These are phyloP conservation scores for Coemansia sp. DNA, from an alignment of 192 early-diverging fungal species.

Conservation along the genomic window DNA sequence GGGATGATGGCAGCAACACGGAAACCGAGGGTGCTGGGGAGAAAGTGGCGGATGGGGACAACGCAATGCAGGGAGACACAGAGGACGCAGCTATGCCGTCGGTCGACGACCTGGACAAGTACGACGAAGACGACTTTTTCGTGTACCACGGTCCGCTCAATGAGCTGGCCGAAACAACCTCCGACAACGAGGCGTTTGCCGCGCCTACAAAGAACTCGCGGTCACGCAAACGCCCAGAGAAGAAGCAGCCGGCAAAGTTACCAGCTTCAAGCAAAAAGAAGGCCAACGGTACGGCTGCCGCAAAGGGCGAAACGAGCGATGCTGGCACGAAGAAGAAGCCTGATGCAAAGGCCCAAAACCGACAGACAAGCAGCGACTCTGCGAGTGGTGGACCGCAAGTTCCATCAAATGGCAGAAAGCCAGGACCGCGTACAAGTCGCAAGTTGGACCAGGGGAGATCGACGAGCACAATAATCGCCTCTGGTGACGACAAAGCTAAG, in stretches of 20 bases:
- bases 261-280: slow-evolving; percentile 18
- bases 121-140: slow-evolving; percentile 52
- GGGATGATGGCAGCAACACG: slow-evolving; percentile 37
- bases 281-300: slow-evolving; percentile 15
- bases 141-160: slow-evolving; percentile 54
- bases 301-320: slow-evolving; percentile 22
- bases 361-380: slow-evolving; percentile 22
- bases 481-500: slow-evolving; percentile 9
- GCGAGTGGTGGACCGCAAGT: slow-evolving; percentile 17
- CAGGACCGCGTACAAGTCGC: slow-evolving; percentile 48
- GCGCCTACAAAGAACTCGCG: slow-evolving; percentile 27
- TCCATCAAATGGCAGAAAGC: slow-evolving; percentile 47
- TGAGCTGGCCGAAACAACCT: slow-evolving; percentile 21
- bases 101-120: slow-evolving; percentile 42
- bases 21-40: slow-evolving; percentile 32
- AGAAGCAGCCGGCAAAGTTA: slow-evolving; percentile 25
- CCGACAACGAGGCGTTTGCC: slow-evolving; percentile 25
- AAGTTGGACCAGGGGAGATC: slow-evolving; percentile 37
- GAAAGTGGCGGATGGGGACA: background rate
- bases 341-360: slow-evolving; percentile 26
- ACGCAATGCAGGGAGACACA: background rate
- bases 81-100: background rate
- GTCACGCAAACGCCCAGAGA: slow-evolving; percentile 33
- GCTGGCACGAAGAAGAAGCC: slow-evolving; percentile 24
- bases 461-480: slow-evolving; percentile 9